phyloP scores from a whole-genome alignment of 2,329 filamentous ascomycete species.

The Venturia nashicola region DNA sequence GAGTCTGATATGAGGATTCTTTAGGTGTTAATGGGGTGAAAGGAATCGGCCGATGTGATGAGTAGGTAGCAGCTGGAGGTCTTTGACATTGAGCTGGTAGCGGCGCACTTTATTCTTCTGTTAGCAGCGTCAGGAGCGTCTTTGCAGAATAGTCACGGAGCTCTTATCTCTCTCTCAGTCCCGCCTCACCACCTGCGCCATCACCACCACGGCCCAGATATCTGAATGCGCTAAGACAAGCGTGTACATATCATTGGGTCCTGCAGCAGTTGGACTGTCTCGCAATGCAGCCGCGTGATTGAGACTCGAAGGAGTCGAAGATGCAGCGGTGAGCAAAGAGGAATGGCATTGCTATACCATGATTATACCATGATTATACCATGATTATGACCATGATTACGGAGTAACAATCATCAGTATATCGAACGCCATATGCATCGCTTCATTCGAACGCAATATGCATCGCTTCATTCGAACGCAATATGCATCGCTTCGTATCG shows the following conservation, averaged over 20 bases:
- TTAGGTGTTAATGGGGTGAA: neutral
- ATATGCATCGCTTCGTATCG: no score
- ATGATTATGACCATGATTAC: no score
- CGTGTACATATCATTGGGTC: neutral
- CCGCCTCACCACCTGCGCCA: neutral
- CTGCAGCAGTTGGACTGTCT: neutral
- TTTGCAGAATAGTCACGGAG: neutral
- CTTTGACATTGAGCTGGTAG: neutral
- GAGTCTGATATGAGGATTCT: neutral
- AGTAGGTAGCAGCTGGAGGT: neutral
- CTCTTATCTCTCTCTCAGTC: neutral
- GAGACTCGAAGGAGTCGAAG: neutral
- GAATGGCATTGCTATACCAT: no score
- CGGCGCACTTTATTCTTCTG: neutral
- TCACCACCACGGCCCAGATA: neutral
- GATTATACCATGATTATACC: no score
- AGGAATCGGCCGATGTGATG: neutral
- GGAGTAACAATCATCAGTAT: no score
- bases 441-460: no score
- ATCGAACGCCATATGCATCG: no score
- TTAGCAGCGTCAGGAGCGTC: neutral
- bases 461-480: no score
- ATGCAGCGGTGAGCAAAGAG: neutral
- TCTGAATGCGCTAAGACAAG: neutral
- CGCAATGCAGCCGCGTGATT: neutral